Conservation (phyloP, 2,329 filamentous ascomycete species). For the Daldinia sp. region DNA sequence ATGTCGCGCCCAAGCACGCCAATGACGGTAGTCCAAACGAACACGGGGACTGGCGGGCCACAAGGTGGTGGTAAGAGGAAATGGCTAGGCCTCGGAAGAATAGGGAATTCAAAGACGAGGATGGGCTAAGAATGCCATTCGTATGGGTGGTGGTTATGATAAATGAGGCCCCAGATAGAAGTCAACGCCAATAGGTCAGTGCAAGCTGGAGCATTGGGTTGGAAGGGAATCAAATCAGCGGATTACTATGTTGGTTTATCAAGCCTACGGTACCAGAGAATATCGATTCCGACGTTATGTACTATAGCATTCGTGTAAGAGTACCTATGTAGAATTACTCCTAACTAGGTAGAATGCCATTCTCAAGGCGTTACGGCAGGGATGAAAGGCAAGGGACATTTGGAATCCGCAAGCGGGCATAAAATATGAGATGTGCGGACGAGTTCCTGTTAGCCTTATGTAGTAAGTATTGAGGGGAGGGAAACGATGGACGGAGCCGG, state of each 20-base stretch:
- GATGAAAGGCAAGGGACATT: background rate
- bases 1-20: constrained; percentile 21
- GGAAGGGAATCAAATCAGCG: background rate
- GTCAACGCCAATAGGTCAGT: background rate
- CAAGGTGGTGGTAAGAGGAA: constrained; percentile 38
- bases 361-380: background rate
- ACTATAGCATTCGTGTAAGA: background rate
- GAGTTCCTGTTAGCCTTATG: too few species aligned
- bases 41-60: constrained; percentile 7
- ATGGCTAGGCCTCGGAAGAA: constrained; percentile 45
- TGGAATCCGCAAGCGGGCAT: too few species aligned
- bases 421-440: too few species aligned
- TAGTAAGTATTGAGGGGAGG: too few species aligned
- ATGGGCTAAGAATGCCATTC: constrained; percentile 30
- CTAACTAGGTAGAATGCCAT: background rate
- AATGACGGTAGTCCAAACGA: constrained; percentile 17
- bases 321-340: background rate
- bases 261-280: background rate
- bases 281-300: background rate
- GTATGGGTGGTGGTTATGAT: background rate
- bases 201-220: constrained; percentile 2
- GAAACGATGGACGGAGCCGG: background rate
- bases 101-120: constrained; percentile 39
- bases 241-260: background rate
- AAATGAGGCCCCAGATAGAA: background rate